These are phyloP conservation scores for Dendrobium nobile DNA, from an alignment of 106 monocot species.

Conservation along the genomic window DNA sequence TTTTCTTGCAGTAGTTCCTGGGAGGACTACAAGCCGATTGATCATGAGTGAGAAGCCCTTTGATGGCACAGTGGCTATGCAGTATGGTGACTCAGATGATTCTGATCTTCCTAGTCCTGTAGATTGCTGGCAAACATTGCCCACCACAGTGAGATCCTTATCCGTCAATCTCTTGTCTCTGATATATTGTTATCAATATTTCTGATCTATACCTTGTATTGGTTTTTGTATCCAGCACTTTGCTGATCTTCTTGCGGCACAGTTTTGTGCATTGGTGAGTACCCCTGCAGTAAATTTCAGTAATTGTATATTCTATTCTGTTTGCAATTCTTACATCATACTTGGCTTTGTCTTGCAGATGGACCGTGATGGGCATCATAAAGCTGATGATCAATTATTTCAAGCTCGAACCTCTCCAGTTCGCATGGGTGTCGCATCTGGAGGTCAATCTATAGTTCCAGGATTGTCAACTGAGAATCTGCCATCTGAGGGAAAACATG, in stretches of 20 bases:
- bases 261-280: constrained; percentile 59
- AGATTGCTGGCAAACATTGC: constrained; percentile 40
- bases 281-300: background rate
- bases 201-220: background rate
- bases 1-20: constrained; percentile 13
- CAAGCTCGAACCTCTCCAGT: constrained; percentile 25
- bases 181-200: background rate
- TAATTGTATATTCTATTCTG: background rate
- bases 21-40: constrained; percentile 20
- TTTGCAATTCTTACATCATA: background rate
- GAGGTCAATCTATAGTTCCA: constrained; percentile 13
- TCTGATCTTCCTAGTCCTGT: constrained; percentile 28
- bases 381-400: constrained; percentile 66
- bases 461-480: constrained; percentile 38
- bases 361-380: constrained; percentile 59
- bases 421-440: constrained; percentile 22
- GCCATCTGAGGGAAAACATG: constrained; percentile 33
- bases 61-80: constrained; percentile 73
- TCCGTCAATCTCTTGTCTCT: background rate
- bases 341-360: constrained; percentile 32
- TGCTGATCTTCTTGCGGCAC: constrained; percentile 80
- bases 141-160: constrained; percentile 52
- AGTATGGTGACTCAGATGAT: constrained; percentile 63
- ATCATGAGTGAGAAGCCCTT: constrained; percentile 46
- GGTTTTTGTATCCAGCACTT: constrained; percentile 33